Conservation (phyloP, 208 protist genomes). For the Crithidia thermophila region DNA sequence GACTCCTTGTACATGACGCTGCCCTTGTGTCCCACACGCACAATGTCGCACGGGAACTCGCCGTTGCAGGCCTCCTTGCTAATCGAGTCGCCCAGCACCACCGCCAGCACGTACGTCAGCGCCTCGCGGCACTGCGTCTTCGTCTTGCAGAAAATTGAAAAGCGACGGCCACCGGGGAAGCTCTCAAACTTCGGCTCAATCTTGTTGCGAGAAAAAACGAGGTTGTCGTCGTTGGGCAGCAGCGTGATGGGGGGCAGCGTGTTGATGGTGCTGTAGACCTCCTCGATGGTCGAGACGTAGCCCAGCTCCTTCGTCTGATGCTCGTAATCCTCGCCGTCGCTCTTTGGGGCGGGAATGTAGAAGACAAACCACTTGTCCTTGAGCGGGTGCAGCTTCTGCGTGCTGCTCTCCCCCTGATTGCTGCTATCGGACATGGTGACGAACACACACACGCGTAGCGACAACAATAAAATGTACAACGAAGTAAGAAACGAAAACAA, state of each 20-base stretch:
- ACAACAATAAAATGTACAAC: not conserved
- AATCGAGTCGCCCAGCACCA: constrained; percentile 75
- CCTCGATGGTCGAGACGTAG: constrained; percentile 76
- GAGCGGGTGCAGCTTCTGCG: constrained; percentile 53
- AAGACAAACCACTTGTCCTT: constrained; percentile 87
- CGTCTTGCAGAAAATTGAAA: constrained; percentile 73
- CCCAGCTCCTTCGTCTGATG: constrained; percentile 63
- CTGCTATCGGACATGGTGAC: constrained; percentile 24
- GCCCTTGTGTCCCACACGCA: constrained; percentile 80
- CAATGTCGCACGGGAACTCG: constrained; percentile 57
- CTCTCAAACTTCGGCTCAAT: constrained; percentile 77
- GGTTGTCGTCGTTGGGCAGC: constrained; percentile 63
- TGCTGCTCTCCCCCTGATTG: constrained; percentile 3
- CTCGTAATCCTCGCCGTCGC: constrained; percentile 52
- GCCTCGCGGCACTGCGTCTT: constrained; percentile 67
- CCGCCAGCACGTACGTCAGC: constrained; percentile 52
- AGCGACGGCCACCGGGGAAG: constrained; percentile 68
- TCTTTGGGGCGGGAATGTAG: constrained; percentile 67
- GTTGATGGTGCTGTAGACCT: constrained; percentile 76
- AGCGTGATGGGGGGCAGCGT: constrained; percentile 65
- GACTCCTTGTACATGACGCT: constrained; percentile 59
- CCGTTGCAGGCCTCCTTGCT: constrained; percentile 48
- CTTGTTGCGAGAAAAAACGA: constrained; percentile 81
- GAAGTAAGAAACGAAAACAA: not conserved
- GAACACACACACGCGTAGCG: not conserved